Base-by-base conservation (phyloP, 2,329 filamentous ascomycete species). In the Pseudogymnoascus sp. region DNA sequence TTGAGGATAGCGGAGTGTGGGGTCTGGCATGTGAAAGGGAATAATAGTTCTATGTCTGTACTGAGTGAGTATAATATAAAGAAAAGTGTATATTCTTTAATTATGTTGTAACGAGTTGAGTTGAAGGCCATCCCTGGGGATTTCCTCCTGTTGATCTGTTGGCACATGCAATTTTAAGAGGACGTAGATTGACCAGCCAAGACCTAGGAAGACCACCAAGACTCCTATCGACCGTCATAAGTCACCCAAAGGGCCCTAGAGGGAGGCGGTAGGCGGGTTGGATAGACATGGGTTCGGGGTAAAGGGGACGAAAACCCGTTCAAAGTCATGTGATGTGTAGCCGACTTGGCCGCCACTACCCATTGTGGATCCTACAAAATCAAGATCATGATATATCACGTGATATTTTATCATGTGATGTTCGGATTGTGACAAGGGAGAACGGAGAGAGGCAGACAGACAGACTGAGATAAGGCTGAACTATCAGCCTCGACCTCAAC, bases 401-500 rank as follows among this genome's bases (percentile, higher is more conserved):
- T 54, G 47, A 54, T 2, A 7, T 1, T 32, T 3, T 32, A 6
- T 32, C 20, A 43, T 43, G 20, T 43, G 5, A 4, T 1, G 6
- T 25, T 25, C 20, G 2, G 20, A 22, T 28, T 16, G 14, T 28
- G 6, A 16, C 41, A 28, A 28, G 25, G n/a, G 43, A 54, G 25
- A 54, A 50, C 43, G 20, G 20, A 22, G 20, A 22, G 20, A 22
- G 20, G 12, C 1, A 18, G 9, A 54, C 47, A 32, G 47, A 32
- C 47, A 41, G n/a, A 3, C 16, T 30, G 43, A 30, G n/a, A 9
- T 54, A 54, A 54, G 47, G 47, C 47, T 54, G 47, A 54, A 32
- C 47, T 32, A 54, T 54, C 47, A 54, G 47, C 47, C 47, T 54
- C 47, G 47, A 54, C 47, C 25, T 54, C 47, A 54, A 54, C 28